Conservation (phyloP, 2,329 filamentous ascomycete genomes). For the Thelonectria olida region DNA sequence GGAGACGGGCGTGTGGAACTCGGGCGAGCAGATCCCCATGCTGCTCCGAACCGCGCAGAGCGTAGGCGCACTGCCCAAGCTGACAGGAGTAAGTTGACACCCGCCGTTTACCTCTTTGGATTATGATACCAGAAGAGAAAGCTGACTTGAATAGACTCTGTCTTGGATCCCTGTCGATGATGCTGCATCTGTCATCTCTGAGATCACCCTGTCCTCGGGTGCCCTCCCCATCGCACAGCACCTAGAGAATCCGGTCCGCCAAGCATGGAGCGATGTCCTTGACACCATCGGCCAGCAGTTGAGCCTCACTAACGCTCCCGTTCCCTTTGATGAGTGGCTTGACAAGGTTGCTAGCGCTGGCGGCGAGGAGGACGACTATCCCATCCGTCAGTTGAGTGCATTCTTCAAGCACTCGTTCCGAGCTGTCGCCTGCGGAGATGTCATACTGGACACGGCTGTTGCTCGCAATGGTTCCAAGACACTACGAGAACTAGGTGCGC, state of each 20-base stretch:
- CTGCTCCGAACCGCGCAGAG: slow-evolving; percentile 27
- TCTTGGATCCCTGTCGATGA: slow-evolving; percentile 32
- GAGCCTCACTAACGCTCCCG: slow-evolving; percentile 9
- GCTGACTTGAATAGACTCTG: slow-evolving; percentile 21
- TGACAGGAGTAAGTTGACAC: slow-evolving; percentile 22
- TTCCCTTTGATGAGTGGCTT: slow-evolving; percentile 26
- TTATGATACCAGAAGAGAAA: background rate
- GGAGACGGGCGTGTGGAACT: slow-evolving; percentile 28
- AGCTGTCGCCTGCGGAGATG: slow-evolving; percentile 23
- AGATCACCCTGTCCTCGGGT: slow-evolving; percentile 16
- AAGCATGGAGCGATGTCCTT: slow-evolving; percentile 22
- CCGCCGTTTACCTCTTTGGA: background rate
- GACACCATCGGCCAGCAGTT: slow-evolving; percentile 13
- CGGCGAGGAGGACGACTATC: slow-evolving; percentile 19
- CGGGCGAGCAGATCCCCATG: slow-evolving; percentile 33
- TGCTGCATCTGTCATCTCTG: slow-evolving; percentile 24
- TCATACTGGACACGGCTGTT: slow-evolving; percentile 28
- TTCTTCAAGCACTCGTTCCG: slow-evolving; percentile 29
- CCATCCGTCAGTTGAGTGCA: slow-evolving; percentile 21
- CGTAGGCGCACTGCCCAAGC: slow-evolving; percentile 22
- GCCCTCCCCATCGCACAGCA: slow-evolving; percentile 16
- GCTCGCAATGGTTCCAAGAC: slow-evolving; percentile 17
- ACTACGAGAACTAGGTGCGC: slow-evolving; percentile 8
- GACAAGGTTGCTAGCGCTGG: slow-evolving; percentile 17
- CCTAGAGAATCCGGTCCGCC: slow-evolving; percentile 29